Conservation (phyloP, 225 moss, liverwort and hornwort genomes). For the Lunularia cruciata region DNA sequence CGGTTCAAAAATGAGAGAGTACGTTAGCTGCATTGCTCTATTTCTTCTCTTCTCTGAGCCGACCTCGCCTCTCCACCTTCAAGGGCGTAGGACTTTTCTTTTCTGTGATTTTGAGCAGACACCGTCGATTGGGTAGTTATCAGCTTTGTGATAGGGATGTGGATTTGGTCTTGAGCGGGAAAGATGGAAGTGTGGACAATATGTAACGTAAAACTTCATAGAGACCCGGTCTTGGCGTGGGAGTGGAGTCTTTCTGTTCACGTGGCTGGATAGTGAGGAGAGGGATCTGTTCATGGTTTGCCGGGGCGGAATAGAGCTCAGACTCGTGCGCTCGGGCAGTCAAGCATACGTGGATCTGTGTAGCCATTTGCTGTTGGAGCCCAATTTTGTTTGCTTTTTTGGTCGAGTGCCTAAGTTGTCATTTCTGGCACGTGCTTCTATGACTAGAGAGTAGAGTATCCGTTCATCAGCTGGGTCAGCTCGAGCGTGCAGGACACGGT, state of each 20-base stretch:
- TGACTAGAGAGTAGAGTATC: no score
- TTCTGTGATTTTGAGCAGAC: no score
- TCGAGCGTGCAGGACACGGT: no score
- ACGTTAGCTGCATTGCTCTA: slow-evolving; percentile 31
- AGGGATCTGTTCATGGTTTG: slow-evolving; percentile 20
- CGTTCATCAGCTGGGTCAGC: no score
- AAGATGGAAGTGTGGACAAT: neutral
- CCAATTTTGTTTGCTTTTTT: neutral
- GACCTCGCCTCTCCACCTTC: neutral
- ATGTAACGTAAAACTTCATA: neutral
- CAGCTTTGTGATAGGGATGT: neutral
- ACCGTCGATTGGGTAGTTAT: neutral
- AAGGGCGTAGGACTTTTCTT: no score
- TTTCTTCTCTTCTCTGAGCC: neutral
- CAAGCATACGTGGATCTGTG: slow-evolving; percentile 1
- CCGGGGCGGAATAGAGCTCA: neutral
- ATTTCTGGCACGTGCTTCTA: no score
- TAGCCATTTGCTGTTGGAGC: neutral
- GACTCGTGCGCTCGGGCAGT: neutral
- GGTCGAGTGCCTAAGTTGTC: slow-evolving; percentile 1
- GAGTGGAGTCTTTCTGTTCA: neutral
- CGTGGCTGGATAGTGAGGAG: slow-evolving; percentile 4
- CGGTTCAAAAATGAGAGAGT: slow-evolving; percentile 97
- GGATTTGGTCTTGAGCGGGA: neutral
- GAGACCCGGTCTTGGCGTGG: neutral